These are phyloP conservation scores for Chlamydomonas eustigma DNA, from an alignment of 139 green algal species.

Conservation along the genomic window DNA sequence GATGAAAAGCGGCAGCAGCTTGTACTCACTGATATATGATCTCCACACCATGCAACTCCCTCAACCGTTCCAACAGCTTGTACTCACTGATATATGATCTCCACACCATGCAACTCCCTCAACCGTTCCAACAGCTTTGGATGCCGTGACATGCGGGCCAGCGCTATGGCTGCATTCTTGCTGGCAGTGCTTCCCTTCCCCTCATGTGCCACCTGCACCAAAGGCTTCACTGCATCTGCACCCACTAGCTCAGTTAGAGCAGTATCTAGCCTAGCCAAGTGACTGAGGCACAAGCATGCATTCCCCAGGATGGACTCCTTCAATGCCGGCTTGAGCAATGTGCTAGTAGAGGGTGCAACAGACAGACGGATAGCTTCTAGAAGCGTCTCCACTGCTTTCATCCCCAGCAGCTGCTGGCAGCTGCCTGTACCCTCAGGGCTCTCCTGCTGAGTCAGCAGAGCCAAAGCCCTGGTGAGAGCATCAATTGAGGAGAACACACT, in stretches of 20 bases:
- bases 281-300: slow-evolving; percentile 30
- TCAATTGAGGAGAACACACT: slow-evolving; percentile 16
- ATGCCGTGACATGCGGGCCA: slow-evolving; percentile 52
- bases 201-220: slow-evolving; percentile 45
- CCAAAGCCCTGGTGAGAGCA: slow-evolving; percentile 20
- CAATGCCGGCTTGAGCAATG: not conserved
- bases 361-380: slow-evolving; percentile 1
- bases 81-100: slow-evolving; percentile 56
- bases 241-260: slow-evolving; percentile 13
- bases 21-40: slow-evolving; percentile 54
- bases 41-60: slow-evolving; percentile 61
- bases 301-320: slow-evolving; percentile 40
- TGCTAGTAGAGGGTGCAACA: too few relatives aligned
- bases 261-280: slow-evolving; percentile 19
- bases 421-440: not conserved
- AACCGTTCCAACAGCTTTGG: slow-evolving; percentile 38
- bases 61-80: slow-evolving; percentile 45
- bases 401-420: slow-evolving; percentile 1
- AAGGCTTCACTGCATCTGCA: slow-evolving; percentile 30
- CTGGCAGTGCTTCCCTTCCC: slow-evolving; percentile 29
- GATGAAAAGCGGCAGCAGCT: too few relatives aligned
- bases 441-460: slow-evolving; percentile 18
- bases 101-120: slow-evolving; percentile 58
- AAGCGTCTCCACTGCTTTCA: slow-evolving; percentile 9
- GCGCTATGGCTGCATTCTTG: slow-evolving; percentile 62